These are phyloP conservation scores for Avena atlantica DNA, from an alignment of 176 grass and related monocot species.

Conservation along the genomic window DNA sequence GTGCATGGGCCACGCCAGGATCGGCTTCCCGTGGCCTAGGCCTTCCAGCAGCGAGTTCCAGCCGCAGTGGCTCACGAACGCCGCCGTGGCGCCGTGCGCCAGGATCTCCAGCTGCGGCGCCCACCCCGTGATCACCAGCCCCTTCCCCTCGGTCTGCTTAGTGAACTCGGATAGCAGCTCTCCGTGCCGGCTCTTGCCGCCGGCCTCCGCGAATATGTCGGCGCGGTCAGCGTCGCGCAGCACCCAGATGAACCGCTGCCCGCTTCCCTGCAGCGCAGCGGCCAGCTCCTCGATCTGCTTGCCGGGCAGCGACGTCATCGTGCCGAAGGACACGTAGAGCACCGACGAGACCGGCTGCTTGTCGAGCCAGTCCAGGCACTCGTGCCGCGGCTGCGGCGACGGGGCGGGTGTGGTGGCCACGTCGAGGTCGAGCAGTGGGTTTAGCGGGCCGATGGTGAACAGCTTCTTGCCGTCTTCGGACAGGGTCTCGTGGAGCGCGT, in stretches of 20 bases:
- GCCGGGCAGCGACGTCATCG: slow-evolving; percentile 27
- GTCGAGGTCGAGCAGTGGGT: slow-evolving; percentile 11
- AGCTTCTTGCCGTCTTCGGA: background rate
- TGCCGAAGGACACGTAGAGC: slow-evolving; percentile 47
- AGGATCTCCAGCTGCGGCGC: slow-evolving; percentile 85
- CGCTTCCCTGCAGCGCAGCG: slow-evolving; percentile 22
- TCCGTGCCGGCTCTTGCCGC: background rate
- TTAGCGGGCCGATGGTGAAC: slow-evolving; percentile 46
- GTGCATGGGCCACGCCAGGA: slow-evolving; percentile 46
- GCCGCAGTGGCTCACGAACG: slow-evolving; percentile 87
- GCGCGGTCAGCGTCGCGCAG: slow-evolving; percentile 49
- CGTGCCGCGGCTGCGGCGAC: slow-evolving; percentile 14
- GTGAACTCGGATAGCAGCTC: background rate
- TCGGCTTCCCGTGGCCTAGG: slow-evolving; percentile 26
- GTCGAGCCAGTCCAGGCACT: slow-evolving; percentile 51
- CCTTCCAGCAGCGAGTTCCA: slow-evolving; percentile 66
- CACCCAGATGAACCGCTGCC: slow-evolving; percentile 53
- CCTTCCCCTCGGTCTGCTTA: slow-evolving; percentile 14
- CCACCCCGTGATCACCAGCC: slow-evolving; percentile 68
- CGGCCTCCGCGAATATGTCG: slow-evolving; percentile 33
- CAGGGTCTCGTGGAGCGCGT: background rate
- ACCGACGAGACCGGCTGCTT: slow-evolving; percentile 39
- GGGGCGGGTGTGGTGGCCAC: no score
- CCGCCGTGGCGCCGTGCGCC: slow-evolving; percentile 52
- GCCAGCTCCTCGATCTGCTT: slow-evolving; percentile 48